Percentiles rank a stretch among this genome's conserved stretches.
Conservation (phyloP, 208 protist species). For the Acanthamoeba polyphaga region DNA sequence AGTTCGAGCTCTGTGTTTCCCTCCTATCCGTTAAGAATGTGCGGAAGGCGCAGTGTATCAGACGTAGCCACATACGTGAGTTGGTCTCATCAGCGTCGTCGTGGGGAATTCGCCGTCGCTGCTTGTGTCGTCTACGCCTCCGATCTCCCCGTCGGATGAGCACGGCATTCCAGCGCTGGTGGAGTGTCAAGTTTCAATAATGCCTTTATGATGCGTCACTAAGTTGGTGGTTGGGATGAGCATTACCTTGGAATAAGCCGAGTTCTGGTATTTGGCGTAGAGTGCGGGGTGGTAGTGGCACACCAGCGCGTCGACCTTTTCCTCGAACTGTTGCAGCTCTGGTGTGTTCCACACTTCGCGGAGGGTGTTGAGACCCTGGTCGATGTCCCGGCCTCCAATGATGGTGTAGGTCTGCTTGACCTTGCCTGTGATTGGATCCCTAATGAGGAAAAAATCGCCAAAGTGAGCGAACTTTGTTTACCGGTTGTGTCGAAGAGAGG, state of each 20-base stretch:
- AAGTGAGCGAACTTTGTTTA: not conserved
- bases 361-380: not conserved
- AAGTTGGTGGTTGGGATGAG: too few species aligned
- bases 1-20: too few species aligned
- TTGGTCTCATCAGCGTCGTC: not conserved
- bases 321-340: not conserved
- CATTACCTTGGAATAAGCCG: constrained; percentile 14
- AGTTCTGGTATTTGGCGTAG: not conserved
- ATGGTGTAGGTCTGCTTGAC: constrained; percentile 21
- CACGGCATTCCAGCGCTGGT: not conserved
- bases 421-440: not conserved
- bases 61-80: too few species aligned
- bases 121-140: not conserved
- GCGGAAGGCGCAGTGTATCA: too few species aligned
- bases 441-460: not conserved
- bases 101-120: not conserved
- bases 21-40: not conserved
- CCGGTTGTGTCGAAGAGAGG: not conserved
- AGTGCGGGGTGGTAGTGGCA: not conserved
- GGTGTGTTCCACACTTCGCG: not conserved
- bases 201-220: too few species aligned
- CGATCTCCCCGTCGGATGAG: not conserved
- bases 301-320: not conserved
- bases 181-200: not conserved
- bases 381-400: not conserved